A percentile compares a stretch with the other conserved stretches of the same genome.
Evolutionary conservation across 768 basidiomycete genomes (phyloP).

Genomic region (Artomyces pyxidatus): DNA sequence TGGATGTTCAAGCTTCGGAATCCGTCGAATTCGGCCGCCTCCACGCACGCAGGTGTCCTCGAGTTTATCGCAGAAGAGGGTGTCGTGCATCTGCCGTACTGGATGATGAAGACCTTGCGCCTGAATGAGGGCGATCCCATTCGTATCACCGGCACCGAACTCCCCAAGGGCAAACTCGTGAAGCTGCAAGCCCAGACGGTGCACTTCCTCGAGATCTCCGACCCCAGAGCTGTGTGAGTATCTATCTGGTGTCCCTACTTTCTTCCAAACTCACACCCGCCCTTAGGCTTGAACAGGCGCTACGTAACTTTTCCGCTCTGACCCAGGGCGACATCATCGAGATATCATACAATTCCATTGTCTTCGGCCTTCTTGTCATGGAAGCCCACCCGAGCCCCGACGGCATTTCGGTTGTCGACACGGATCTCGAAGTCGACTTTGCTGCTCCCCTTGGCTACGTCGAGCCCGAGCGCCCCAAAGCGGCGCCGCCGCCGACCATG

Average conservation of each 20-base stretch:
- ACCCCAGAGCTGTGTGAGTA: constrained; percentile 94
- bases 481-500: constrained; percentile 83
- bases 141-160: constrained; percentile 78
- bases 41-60: constrained; percentile 93
- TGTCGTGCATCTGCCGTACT: constrained; percentile 89
- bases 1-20: constrained; percentile 98
- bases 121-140: constrained; percentile 94
- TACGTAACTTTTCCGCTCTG: constrained; percentile 86
- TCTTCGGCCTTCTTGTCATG: constrained; percentile 95
- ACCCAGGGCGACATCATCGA: constrained; percentile 97
- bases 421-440: constrained; percentile 98
- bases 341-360: constrained; percentile 92
- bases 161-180: constrained; percentile 90
- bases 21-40: constrained; percentile 74
- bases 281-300: constrained; percentile 81
- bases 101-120: constrained; percentile 98
- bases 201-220: constrained; percentile 94
- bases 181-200: constrained; percentile 95
- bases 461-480: constrained; percentile 83
- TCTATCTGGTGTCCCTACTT: not conserved
- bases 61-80: constrained; percentile 99
- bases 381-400: constrained; percentile 80
- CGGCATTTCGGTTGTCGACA: constrained; percentile 87
- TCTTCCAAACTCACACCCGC: not conserved
- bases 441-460: constrained; percentile 90